phyloP scores from a whole-genome alignment of 164 flowering plant species.

The Stephania cephalantha region DNA sequence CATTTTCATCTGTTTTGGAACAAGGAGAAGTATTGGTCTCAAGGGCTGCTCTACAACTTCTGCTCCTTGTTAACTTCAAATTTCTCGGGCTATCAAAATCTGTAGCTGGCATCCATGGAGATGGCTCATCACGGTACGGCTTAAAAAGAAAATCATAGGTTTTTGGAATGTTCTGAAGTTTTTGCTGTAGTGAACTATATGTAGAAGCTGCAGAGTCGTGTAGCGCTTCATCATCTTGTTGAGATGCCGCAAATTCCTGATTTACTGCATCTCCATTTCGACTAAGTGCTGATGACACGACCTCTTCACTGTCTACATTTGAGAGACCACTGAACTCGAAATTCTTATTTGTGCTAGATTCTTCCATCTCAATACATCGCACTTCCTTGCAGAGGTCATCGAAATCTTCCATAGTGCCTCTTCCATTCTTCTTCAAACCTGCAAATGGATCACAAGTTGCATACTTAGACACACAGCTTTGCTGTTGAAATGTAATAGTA shows the following conservation, averaged over 20 bases:
- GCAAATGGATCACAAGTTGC: constrained; percentile 32
- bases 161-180: constrained; percentile 33
- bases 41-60: constrained; percentile 49
- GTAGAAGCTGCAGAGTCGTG: constrained; percentile 8
- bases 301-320: constrained; percentile 25
- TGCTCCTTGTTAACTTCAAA: constrained; percentile 38
- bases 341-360: constrained; percentile 19
- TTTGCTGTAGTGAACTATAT: constrained; percentile 29
- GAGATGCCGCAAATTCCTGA: constrained; percentile 18
- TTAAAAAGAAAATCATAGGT: constrained; percentile 28
- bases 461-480: constrained; percentile 29
- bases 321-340: constrained; percentile 9
- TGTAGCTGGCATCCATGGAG: constrained; percentile 23
- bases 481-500: constrained; percentile 19
- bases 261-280: constrained; percentile 19
- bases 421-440: constrained; percentile 36
- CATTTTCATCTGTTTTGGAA: constrained; percentile 21
- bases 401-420: constrained; percentile 19
- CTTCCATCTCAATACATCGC: constrained; percentile 49
- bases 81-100: constrained; percentile 21
- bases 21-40: constrained; percentile 20
- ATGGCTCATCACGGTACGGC: constrained; percentile 28
- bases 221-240: constrained; percentile 15
- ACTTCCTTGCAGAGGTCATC: constrained; percentile 69
- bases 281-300: constrained; percentile 14